phyloP scores from a whole-genome alignment of 2,329 filamentous ascomycete species.

The Phoma sp. region DNA sequence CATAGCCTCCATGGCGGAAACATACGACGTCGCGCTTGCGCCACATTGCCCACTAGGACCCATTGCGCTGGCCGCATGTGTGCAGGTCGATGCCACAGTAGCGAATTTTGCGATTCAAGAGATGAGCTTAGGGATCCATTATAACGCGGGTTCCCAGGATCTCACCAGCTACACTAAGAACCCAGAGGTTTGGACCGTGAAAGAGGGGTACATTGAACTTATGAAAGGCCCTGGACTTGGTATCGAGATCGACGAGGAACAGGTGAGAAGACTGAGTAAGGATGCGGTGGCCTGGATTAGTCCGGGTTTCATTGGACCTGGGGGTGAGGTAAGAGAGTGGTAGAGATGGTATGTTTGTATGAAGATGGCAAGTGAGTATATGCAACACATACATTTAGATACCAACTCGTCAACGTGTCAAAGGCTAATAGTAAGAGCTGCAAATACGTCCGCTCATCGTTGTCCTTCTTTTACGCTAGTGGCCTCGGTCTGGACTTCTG shows the following conservation, averaged over 20 bases:
- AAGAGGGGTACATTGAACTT: constrained; percentile 69
- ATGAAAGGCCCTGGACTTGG: constrained; percentile 68
- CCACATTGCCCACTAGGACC: constrained; percentile 78
- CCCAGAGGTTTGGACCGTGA: constrained; percentile 68
- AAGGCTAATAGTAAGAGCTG: not conserved
- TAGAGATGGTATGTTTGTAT: constrained; percentile 38
- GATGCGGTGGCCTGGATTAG: constrained; percentile 69
- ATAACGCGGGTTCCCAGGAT: constrained; percentile 61
- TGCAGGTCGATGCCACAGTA: constrained; percentile 68
- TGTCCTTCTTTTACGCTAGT: not conserved
- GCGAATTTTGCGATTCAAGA: constrained; percentile 75
- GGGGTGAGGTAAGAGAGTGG: constrained; percentile 73
- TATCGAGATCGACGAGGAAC: constrained; percentile 72
- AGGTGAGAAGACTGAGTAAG: constrained; percentile 65
- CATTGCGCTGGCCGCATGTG: constrained; percentile 72
- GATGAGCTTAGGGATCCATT: constrained; percentile 81
- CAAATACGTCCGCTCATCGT: not conserved
- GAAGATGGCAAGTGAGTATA: not conserved
- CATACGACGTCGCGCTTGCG: constrained; percentile 75
- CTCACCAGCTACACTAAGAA: constrained; percentile 69
- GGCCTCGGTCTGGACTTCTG: not conserved
- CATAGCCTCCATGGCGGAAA: constrained; percentile 74
- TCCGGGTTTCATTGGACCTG: constrained; percentile 71
- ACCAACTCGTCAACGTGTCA: not conserved
- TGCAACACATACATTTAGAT: not conserved